phyloP scores from a whole-genome alignment of 106 monocot genomes.

The Acorus gramineus region DNA sequence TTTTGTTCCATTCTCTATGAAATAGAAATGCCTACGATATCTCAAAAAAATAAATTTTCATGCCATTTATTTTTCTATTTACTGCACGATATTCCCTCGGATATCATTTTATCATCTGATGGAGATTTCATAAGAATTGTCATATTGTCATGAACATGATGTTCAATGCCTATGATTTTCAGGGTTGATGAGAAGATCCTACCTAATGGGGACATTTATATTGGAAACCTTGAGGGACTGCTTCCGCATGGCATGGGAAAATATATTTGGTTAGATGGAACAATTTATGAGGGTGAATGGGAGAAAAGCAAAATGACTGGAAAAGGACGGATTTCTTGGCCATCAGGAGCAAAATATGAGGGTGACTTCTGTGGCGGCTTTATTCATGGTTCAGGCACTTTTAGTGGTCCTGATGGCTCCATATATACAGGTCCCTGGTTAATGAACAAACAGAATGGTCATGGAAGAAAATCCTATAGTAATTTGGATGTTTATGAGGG shows the following conservation, averaged over 20 bases:
- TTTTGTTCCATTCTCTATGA: too few relatives aligned
- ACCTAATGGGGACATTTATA: constrained; percentile 71
- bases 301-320: constrained; percentile 65
- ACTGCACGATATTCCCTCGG: too few relatives aligned
- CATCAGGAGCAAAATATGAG: constrained; percentile 70
- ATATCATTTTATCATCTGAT: too few relatives aligned
- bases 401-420: constrained; percentile 48
- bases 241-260: constrained; percentile 76
- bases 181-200: constrained; percentile 40
- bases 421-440: constrained; percentile 71
- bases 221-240: constrained; percentile 43
- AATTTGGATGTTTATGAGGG: constrained; percentile 76
- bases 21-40: too few relatives aligned
- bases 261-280: constrained; percentile 69
- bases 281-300: constrained; percentile 73
- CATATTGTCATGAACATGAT: too few relatives aligned
- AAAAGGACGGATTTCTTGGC: constrained; percentile 50
- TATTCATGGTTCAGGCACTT: constrained; percentile 69
- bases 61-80: too few relatives aligned
- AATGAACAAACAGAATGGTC: constrained; percentile 78
- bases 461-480: constrained; percentile 56
- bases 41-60: too few relatives aligned
- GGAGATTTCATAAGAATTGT: too few relatives aligned
- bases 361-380: constrained; percentile 80
- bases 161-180: too few relatives aligned